A percentile compares a stretch with the other conserved stretches of the same genome.
phyloP scores from a whole-genome alignment of 2,329 filamentous ascomycete genomes.

The Fusarium oligoseptatum region DNA sequence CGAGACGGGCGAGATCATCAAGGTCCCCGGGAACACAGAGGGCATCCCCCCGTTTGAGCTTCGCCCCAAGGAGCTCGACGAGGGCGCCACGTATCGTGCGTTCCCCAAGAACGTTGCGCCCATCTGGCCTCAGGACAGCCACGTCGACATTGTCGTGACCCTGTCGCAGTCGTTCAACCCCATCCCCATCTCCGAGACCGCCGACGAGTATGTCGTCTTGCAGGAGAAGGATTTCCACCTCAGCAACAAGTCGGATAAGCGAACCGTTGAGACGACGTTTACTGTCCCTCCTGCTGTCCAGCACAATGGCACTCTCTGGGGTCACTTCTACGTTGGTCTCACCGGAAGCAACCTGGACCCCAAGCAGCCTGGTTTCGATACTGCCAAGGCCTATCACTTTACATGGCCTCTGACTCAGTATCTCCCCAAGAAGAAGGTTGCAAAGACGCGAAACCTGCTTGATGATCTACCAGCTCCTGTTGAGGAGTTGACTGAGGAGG shows the following conservation, averaged over 20 bases:
- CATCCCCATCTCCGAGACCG: conserved; percentile 73
- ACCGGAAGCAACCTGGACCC: conserved; percentile 84
- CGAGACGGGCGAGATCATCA: conserved; percentile 63
- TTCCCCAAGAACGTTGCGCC: conserved; percentile 82
- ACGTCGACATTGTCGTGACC: conserved; percentile 87
- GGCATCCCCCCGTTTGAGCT: conserved; percentile 74
- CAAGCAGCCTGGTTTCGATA: conserved; percentile 77
- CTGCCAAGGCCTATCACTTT: conserved; percentile 84
- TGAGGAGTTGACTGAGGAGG: conserved; percentile 64
- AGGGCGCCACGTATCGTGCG: conserved; percentile 72
- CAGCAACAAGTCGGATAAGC: conserved; percentile 83
- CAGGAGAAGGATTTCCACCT: conserved; percentile 85
- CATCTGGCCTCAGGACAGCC: conserved; percentile 86
- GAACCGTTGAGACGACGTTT: conserved; percentile 83
- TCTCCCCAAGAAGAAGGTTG: conserved; percentile 88
- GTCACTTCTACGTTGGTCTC: conserved; percentile 90
- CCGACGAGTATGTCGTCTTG: conserved; percentile 78
- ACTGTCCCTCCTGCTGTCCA: conserved; percentile 83
- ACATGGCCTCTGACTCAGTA: conserved; percentile 89
- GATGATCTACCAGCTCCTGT: conserved; percentile 58
- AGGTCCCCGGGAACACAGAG: conserved; percentile 66
- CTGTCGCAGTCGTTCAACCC: conserved; percentile 81
- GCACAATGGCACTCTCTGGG: conserved; percentile 93
- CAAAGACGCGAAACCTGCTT: conserved; percentile 91
- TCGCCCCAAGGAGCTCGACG: conserved; percentile 71